A percentile compares a stretch with the other conserved stretches of the same genome.
These are phyloP conservation scores for Cercospora sesami DNA, from an alignment of 2,329 filamentous ascomycete species.

Conservation along the genomic window DNA sequence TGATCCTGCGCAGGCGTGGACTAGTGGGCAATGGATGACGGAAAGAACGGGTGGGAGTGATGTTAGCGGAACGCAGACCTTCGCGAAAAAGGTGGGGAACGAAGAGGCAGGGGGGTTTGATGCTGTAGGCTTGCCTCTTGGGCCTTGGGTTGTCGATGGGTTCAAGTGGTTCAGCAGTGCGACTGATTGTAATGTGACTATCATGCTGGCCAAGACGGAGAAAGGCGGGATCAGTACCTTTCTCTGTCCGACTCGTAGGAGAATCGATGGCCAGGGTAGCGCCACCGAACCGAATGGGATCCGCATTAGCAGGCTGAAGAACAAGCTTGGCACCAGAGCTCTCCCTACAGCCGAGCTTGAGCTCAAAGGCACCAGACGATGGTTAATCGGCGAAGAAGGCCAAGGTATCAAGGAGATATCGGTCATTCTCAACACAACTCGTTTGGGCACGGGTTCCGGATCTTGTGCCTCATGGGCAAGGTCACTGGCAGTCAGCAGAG, in stretches of 20 bases:
- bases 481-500: slow-evolving; percentile 25
- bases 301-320: slow-evolving; percentile 67
- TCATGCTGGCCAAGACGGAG: slow-evolving; percentile 60
- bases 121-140: slow-evolving; percentile 16
- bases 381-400: slow-evolving; percentile 59
- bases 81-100: slow-evolving; percentile 40
- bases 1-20: slow-evolving; percentile 52
- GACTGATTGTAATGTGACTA: slow-evolving; percentile 63
- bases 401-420: slow-evolving; percentile 26
- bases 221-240: slow-evolving; percentile 58
- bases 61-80: slow-evolving; percentile 48
- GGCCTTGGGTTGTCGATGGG: slow-evolving; percentile 58
- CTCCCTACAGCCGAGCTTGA: slow-evolving; percentile 73
- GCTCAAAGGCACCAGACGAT: slow-evolving; percentile 40
- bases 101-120: slow-evolving; percentile 61
- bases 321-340: slow-evolving; percentile 68
- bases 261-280: slow-evolving; percentile 30
- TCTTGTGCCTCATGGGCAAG: slow-evolving; percentile 24
- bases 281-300: slow-evolving; percentile 59
- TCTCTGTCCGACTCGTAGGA: slow-evolving; percentile 61
- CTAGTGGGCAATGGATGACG: slow-evolving; percentile 76
- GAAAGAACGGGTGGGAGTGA: slow-evolving; percentile 69
- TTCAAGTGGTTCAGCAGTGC: slow-evolving; percentile 73
- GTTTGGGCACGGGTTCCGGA: slow-evolving; percentile 48
- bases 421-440: slow-evolving; percentile 63